Evolutionary conservation across 2,329 filamentous ascomycete species (phyloP).

Genomic region (Alternaria postmessia): DNA sequence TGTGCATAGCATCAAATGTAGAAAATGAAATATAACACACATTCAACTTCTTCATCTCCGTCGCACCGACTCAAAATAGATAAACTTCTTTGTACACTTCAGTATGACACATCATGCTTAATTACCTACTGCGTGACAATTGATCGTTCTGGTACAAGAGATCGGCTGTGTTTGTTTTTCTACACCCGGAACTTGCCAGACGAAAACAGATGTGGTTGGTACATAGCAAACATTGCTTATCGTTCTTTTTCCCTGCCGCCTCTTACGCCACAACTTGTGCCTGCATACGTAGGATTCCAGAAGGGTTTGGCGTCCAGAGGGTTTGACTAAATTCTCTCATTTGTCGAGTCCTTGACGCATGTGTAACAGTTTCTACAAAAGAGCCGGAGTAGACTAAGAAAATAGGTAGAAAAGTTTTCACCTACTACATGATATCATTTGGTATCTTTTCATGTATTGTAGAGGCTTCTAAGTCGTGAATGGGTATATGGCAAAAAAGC

Average conservation of each 20-base stretch:
- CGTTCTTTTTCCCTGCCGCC: not conserved
- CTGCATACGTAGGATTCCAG: not conserved
- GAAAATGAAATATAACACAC: not conserved
- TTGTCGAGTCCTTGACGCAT: not conserved
- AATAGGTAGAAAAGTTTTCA: not conserved
- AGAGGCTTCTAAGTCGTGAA: not conserved
- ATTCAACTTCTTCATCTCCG: not conserved
- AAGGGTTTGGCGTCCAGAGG: not conserved
- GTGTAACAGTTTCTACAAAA: not conserved
- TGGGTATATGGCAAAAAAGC: slow-evolving; percentile 9
- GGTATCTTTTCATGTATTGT: not conserved
- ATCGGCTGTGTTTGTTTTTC: not conserved
- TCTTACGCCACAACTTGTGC: not conserved
- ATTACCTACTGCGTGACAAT: not conserved
- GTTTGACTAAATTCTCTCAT: not conserved
- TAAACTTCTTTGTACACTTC: not conserved
- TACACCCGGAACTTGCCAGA: not conserved
- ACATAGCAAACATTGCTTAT: not conserved
- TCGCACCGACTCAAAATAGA: not conserved
- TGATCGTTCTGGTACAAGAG: not conserved
- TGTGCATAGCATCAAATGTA: not conserved
- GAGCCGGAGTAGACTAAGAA: no score
- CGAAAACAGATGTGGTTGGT: not conserved
- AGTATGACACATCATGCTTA: not conserved
- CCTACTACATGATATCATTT: not conserved